Conservation (phyloP, 306 rosid species). For the Bauhinia variegata region DNA sequence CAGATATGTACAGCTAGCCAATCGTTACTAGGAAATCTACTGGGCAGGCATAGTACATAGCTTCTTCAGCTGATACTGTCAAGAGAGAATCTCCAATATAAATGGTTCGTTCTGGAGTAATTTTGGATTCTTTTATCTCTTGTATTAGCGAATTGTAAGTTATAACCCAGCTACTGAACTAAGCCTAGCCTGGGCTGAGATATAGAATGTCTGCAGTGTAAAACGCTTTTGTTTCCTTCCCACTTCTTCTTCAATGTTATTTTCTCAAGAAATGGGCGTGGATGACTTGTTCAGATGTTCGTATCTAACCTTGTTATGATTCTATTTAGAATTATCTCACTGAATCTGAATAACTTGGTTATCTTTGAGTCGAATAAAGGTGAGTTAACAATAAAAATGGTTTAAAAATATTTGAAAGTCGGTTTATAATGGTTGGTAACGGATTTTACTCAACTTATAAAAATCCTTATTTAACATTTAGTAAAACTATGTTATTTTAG, state of each 20-base stretch:
- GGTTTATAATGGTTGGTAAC: too few species aligned
- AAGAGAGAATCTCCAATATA: constrained; percentile 43
- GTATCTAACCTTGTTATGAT: too few species aligned
- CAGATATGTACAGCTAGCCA: constrained; percentile 83
- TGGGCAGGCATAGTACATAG: constrained; percentile 57
- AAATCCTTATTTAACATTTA: too few species aligned
- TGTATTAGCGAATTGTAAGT: constrained; percentile 39
- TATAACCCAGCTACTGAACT: constrained; percentile 42
- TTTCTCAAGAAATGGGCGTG: neutral
- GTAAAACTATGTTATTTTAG: too few species aligned
- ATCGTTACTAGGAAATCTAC: constrained; percentile 36
- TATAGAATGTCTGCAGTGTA: constrained; percentile 40
- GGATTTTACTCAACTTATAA: too few species aligned
- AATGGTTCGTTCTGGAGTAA: constrained; percentile 42
- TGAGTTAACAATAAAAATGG: too few species aligned
- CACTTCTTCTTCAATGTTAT: neutral
- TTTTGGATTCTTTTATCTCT: constrained; percentile 46
- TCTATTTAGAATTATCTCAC: too few species aligned
- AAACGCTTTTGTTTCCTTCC: constrained; percentile 37
- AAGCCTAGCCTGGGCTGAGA: constrained; percentile 41
- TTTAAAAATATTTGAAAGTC: too few species aligned
- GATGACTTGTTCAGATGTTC: too few species aligned
- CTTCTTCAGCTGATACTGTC: constrained; percentile 63
- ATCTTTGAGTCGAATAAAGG: too few species aligned
- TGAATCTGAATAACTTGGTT: too few species aligned